Conservation (phyloP, 2,329 filamentous ascomycete genomes). For the Chrysoporthe austroafricana region DNA sequence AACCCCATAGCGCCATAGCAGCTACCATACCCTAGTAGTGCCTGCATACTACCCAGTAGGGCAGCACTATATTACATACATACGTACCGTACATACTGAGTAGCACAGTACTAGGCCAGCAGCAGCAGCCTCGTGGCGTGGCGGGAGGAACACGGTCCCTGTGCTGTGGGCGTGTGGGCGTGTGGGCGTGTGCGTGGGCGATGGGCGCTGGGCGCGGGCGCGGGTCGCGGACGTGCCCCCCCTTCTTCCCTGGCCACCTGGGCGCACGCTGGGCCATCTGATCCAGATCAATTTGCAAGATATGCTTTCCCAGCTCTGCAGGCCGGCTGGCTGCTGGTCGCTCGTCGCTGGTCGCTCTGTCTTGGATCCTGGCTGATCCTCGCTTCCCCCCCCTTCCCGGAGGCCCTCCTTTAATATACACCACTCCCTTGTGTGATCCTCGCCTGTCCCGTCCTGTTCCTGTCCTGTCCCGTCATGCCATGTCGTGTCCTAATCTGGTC, state of each 20-base stretch:
- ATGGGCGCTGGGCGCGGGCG: too few species aligned
- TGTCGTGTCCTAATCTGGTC: not conserved
- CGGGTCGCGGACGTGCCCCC: too few species aligned
- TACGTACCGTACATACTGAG: too few species aligned
- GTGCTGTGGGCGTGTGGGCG: too few species aligned
- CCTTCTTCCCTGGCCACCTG: not conserved
- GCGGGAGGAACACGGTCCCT: too few species aligned
- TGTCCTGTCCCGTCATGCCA: not conserved
- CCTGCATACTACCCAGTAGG: not conserved
- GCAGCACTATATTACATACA: too few species aligned
- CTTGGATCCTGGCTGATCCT: not conserved
- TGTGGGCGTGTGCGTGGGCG: too few species aligned
- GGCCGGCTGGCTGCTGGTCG: not conserved
- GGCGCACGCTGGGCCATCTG: not conserved
- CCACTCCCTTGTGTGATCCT: not conserved
- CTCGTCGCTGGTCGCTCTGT: not conserved
- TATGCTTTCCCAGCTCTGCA: not conserved
- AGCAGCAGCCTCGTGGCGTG: too few species aligned
- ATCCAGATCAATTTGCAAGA: constrained; percentile 5
- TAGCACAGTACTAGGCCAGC: too few species aligned
- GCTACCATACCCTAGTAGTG: not conserved
- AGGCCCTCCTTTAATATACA: not conserved
- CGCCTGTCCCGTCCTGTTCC: not conserved
- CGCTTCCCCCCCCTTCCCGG: not conserved
- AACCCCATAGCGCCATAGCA: not conserved